Percentiles rank a stretch among this genome's conserved stretches.
These are phyloP conservation scores for Nigrospora oryzae DNA, from an alignment of 2,329 filamentous ascomycete species.

Conservation along the genomic window DNA sequence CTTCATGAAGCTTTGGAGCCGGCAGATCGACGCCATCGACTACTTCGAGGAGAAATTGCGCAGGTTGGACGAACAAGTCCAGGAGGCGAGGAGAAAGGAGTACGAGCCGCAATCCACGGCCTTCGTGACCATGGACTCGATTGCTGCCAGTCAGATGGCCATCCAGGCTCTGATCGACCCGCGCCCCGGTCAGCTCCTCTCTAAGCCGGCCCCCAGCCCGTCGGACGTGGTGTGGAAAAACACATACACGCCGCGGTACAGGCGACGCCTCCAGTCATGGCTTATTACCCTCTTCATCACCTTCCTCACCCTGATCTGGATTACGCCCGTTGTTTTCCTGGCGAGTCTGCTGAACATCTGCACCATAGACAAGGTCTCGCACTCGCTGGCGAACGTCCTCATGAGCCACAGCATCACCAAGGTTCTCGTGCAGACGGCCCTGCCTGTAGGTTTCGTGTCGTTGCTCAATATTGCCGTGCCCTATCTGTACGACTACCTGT, in stretches of 20 bases:
- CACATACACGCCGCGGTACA: constrained; percentile 70
- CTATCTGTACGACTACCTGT: constrained; percentile 89
- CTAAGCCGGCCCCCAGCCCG: constrained; percentile 79
- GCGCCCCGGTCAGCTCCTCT: constrained; percentile 74
- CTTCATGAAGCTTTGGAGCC: constrained; percentile 60
- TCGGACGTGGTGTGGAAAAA: constrained; percentile 94
- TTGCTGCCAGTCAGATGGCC: constrained; percentile 88
- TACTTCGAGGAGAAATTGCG: constrained; percentile 86
- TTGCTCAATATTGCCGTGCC: constrained; percentile 84
- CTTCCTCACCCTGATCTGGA: constrained; percentile 80
- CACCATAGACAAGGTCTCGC: constrained; percentile 66
- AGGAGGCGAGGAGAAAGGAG: constrained; percentile 59
- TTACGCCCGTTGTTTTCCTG: constrained; percentile 69
- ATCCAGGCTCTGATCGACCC: constrained; percentile 92
- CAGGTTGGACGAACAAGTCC: constrained; percentile 67
- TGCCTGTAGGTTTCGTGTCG: constrained; percentile 80
- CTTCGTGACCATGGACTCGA: constrained; percentile 96
- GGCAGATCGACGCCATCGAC: constrained; percentile 81
- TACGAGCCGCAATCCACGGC: constrained; percentile 76
- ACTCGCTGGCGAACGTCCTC: constrained; percentile 60
- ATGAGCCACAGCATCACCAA: constrained; percentile 59
- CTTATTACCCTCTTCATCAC: constrained; percentile 75
- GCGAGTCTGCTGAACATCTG: constrained; percentile 75
- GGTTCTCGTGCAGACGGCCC: constrained; percentile 75
- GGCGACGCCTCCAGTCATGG: constrained; percentile 74